A percentile compares a stretch with the other conserved stretches of the same genome.
Evolutionary conservation across 306 rosid genomes (phyloP).

Genomic region (Rosa lucieae): DNA sequence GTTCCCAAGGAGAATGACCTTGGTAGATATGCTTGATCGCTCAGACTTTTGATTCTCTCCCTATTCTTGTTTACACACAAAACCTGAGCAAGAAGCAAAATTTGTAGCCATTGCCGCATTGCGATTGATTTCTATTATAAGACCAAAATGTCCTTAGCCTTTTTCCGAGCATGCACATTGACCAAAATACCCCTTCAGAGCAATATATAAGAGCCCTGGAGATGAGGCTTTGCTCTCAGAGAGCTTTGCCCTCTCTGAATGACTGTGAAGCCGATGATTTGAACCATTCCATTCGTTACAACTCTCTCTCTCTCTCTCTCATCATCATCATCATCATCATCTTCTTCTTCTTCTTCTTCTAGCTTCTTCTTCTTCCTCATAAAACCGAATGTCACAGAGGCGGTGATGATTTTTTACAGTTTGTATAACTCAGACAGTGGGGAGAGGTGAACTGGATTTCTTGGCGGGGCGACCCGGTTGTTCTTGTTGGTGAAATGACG

Average conservation of each 20-base stretch:
- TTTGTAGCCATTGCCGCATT: neutral
- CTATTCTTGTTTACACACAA: neutral
- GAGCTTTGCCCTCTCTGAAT: slow-evolving; percentile 22
- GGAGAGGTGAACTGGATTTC: slow-evolving; percentile 5
- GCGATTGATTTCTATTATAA: neutral
- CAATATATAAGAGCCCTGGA: no score
- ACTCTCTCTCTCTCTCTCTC: neutral
- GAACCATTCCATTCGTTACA: neutral
- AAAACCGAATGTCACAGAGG: slow-evolving; percentile 15
- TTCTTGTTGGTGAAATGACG: neutral
- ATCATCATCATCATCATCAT: neutral
- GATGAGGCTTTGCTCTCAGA: slow-evolving; percentile 40
- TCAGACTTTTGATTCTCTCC: slow-evolving; percentile 28
- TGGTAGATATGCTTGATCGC: slow-evolving; percentile 72
- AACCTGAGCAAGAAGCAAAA: neutral
- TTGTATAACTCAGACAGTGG: neutral
- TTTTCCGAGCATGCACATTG: neutral
- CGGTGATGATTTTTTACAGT: slow-evolving; percentile 32
- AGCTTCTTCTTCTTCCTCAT: no score
- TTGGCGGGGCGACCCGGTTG: slow-evolving; percentile 44
- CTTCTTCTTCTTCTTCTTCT: no score
- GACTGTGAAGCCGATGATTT: slow-evolving; percentile 41
- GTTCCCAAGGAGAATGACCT: slow-evolving; percentile 77
- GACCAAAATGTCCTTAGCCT: neutral
- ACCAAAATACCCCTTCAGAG: neutral